phyloP scores from a whole-genome alignment of 2,329 filamentous ascomycete species.

The Colletotrichum eleusines region DNA sequence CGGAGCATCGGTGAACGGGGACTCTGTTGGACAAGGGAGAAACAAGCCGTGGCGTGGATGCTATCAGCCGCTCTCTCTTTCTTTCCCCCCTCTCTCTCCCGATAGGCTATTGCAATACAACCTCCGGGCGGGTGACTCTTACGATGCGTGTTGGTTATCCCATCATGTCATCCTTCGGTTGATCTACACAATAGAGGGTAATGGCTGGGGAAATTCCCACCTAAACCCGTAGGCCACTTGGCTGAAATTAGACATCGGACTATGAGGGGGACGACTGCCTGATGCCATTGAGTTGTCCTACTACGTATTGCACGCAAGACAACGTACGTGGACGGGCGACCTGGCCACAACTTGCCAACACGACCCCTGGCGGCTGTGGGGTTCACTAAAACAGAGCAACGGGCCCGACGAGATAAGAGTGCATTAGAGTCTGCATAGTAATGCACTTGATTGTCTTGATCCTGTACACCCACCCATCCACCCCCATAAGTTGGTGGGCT shows the following conservation, averaged over 20 bases:
- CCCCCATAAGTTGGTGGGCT: neutral
- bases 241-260: neutral
- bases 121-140: neutral
- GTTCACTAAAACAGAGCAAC: neutral
- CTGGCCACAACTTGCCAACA: neutral
- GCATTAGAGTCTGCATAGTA: conserved; percentile 5
- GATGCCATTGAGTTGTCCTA: neutral
- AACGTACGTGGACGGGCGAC: neutral
- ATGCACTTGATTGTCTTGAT: too few relatives aligned
- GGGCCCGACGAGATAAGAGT: neutral
- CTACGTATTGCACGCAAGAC: neutral
- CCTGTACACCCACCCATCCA: too few relatives aligned
- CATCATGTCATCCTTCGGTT: neutral
- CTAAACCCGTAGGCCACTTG: neutral
- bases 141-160: neutral
- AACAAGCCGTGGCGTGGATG: conserved; percentile 5
- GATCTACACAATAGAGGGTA: neutral
- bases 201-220: neutral
- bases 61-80: neutral
- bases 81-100: neutral
- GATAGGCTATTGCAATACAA: conserved; percentile 11
- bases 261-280: neutral
- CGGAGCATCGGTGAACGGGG: conserved; percentile 13
- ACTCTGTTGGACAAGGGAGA: conserved; percentile 18
- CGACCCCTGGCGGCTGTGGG: neutral